Evolutionary conservation across 2,329 filamentous ascomycete species (phyloP).

Genomic region (Sporothrix variecibatus): DNA sequence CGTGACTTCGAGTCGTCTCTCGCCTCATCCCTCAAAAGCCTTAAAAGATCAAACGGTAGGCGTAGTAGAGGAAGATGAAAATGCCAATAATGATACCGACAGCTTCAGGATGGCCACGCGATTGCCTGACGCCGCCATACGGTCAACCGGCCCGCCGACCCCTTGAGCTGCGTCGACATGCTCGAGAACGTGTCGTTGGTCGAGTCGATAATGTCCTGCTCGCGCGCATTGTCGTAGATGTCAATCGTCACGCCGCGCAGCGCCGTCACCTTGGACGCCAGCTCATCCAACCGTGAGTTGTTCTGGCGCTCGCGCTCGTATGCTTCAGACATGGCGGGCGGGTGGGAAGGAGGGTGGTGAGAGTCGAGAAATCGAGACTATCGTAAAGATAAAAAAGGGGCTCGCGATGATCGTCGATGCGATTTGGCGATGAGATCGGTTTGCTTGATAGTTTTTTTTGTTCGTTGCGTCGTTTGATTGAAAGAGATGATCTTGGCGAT

Average conservation of each 20-base stretch:
- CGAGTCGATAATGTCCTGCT: slow-evolving; percentile 84
- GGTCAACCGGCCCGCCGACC: slow-evolving; percentile 79
- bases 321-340: slow-evolving; percentile 65
- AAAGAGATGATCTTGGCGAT: background rate
- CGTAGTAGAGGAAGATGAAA: slow-evolving; percentile 76
- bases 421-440: background rate
- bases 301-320: slow-evolving; percentile 88
- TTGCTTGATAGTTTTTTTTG: background rate
- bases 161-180: slow-evolving; percentile 79
- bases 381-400: background rate
- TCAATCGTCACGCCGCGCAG: slow-evolving; percentile 93
- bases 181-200: slow-evolving; percentile 91
- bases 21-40: background rate
- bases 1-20: background rate
- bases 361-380: background rate
- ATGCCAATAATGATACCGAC: slow-evolving; percentile 75
- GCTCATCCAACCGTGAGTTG: slow-evolving; percentile 88
- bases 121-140: slow-evolving; percentile 90
- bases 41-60: slow-evolving; percentile 64
- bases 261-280: slow-evolving; percentile 86
- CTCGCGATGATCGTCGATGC: slow-evolving; percentile 1
- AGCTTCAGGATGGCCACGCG: slow-evolving; percentile 89
- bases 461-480: background rate
- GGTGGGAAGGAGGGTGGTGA: background rate
- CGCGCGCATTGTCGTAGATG: slow-evolving; percentile 93